These are phyloP conservation scores for Microsporum ferrugineum DNA, from an alignment of 2,329 filamentous ascomycete genomes.

Conservation along the genomic window DNA sequence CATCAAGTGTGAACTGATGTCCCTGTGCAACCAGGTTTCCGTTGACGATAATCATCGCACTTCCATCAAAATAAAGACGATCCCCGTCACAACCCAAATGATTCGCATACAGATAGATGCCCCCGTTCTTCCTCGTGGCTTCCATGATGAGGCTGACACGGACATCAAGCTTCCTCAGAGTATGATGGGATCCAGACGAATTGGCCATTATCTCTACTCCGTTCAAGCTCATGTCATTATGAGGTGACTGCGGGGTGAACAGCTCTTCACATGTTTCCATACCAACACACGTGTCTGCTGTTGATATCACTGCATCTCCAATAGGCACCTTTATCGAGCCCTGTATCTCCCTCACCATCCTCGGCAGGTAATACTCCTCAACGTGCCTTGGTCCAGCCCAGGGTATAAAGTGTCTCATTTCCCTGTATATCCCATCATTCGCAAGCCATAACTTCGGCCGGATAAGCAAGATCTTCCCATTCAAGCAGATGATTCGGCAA, in stretches of 20 bases:
- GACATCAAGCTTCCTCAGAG: conserved; percentile 54
- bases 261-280: conserved; percentile 42
- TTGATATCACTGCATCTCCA: conserved; percentile 53
- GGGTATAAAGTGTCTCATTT: conserved; percentile 50
- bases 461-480: conserved; percentile 58
- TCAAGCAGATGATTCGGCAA: conserved; percentile 49
- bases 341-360: conserved; percentile 45
- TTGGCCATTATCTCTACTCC: conserved; percentile 62
- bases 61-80: conserved; percentile 49
- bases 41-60: conserved; percentile 50
- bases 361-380: conserved; percentile 53
- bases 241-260: conserved; percentile 45
- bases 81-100: conserved; percentile 47
- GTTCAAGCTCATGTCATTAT: conserved; percentile 49
- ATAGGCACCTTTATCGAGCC: conserved; percentile 47
- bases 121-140: conserved; percentile 38
- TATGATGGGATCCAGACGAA: conserved; percentile 41
- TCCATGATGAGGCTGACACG: conserved; percentile 53
- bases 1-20: conserved; percentile 37
- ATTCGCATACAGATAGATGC: conserved; percentile 46
- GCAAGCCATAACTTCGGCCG: conserved; percentile 55
- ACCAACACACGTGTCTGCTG: conserved; percentile 47
- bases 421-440: conserved; percentile 46
- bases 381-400: conserved; percentile 42
- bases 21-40: conserved; percentile 30